Evolutionary conservation across 2,329 filamentous ascomycete genomes (phyloP), one percentile per base, ranked within the genome.

Genomic region (Diplocarpon rosae): DNA sequence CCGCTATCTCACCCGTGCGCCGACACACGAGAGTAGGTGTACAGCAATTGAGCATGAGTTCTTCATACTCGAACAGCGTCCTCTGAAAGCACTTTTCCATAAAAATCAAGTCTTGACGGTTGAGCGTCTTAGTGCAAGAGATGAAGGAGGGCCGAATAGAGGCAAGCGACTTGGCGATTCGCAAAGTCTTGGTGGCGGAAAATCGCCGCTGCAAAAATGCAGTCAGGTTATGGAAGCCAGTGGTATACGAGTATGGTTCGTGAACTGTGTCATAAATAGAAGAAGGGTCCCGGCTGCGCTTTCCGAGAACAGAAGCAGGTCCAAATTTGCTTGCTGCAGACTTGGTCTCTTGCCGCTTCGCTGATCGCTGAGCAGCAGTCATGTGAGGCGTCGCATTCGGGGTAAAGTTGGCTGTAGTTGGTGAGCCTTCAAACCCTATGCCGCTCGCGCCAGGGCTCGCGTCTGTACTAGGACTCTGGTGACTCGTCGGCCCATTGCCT

Each of bases 51-150:
- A 85, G 80, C 69, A 95, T 84, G 54, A 93, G 92, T 52, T 94
- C 87, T 60, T 96, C 87, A 58, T 94, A 93, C 61, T 95, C 88
- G 59, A 88, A 87, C 10, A 96, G 71, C 0, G 87, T 93, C 31
- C 92, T 78, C 64, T 98, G 92, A 60, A 96, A 87, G 58, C 85
- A 93, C 66, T 94, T 94, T 63, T 98, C 92, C 84, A 95, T 95
- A 63, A 96, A 95, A 16, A 98, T 80, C 24, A 96, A 70, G 63
- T 98, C 92, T 57, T 92, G 83, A 14, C 81, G 73, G 52, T 87
- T 89, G 49, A 96, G 69, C n/a, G 86, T 88, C 58, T 85, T 85
- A 15, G 86, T 94, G 50, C 87, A 93, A 10, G 88, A 82, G 51
- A 96, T 90, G 61, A 98, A 92, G 0, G 88, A 92, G 1, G 92